These are phyloP conservation scores for Trichoderma gamsii DNA, from an alignment of 495 filamentous ascomycete species.

Conservation along the genomic window DNA sequence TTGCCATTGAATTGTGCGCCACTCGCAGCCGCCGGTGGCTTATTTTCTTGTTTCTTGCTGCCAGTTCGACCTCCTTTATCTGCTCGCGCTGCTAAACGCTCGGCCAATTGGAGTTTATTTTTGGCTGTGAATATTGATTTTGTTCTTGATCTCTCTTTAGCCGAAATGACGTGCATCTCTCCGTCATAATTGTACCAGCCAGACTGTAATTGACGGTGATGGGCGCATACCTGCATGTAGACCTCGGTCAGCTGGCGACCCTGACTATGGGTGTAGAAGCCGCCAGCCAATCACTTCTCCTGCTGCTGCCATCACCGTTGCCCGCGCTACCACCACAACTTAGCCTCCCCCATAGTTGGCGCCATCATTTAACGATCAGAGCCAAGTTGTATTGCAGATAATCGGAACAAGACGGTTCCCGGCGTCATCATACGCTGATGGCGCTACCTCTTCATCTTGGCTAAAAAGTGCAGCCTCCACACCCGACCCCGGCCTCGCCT, in stretches of 20 bases:
- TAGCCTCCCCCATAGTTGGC: no score
- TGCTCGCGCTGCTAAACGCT: neutral
- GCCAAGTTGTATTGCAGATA: no score
- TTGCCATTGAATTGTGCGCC: neutral
- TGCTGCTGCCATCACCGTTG: no score
- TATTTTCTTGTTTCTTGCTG: neutral
- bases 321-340: no score
- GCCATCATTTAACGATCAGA: no score
- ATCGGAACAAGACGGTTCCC: no score
- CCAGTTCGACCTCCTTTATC: neutral
- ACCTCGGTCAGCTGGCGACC: no score
- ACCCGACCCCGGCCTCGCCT: neutral
- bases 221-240: neutral
- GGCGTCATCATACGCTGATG: no score
- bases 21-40: slow-evolving; percentile 2
- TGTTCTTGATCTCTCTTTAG: neutral
- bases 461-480: neutral
- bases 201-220: neutral
- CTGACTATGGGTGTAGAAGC: no score
- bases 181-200: no score
- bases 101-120: slow-evolving; percentile 1
- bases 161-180: neutral
- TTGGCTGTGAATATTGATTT: neutral
- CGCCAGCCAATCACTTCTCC: no score
- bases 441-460: neutral